phyloP scores from a whole-genome alignment of 1,284 basidiomycete species.

The Rugosomyces carneus region DNA sequence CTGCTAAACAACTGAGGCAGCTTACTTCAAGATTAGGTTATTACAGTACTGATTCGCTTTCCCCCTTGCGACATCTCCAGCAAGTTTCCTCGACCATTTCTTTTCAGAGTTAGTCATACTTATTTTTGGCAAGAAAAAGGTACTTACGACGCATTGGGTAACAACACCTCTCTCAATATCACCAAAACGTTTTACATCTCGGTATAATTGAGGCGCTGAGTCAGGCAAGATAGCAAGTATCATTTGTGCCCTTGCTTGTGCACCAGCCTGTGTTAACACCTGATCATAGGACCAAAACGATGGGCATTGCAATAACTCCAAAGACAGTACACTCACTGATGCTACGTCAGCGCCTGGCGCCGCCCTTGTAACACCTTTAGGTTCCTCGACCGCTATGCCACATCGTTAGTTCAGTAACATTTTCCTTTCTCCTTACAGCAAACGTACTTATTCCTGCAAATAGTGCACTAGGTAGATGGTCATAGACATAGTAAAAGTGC shows the following conservation, averaged over 20 bases:
- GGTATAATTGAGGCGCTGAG: conserved; percentile 24
- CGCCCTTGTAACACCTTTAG: conserved; percentile 1
- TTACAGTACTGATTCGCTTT: conserved; percentile 30
- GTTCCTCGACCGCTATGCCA: background rate
- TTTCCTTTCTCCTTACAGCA: background rate
- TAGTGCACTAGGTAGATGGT: background rate
- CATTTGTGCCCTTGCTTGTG: conserved; percentile 14
- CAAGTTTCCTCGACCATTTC: conserved; percentile 26
- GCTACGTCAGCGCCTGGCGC: conserved; percentile 1
- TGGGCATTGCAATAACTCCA: background rate
- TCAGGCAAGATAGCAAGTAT: conserved; percentile 29
- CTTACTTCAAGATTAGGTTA: conserved; percentile 33
- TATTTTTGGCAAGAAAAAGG: background rate
- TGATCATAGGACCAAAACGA: background rate
- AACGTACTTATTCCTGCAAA: too few relatives aligned
- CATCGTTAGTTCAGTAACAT: background rate
- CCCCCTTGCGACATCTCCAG: conserved; percentile 15
- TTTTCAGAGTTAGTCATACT: conserved; percentile 4
- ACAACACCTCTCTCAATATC: conserved; percentile 27
- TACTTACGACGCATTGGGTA: conserved; percentile 33
- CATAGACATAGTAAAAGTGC: background rate
- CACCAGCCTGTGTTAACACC: conserved; percentile 8
- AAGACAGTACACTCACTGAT: background rate
- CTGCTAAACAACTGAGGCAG: background rate
- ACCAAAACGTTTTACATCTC: conserved; percentile 29